A percentile compares a stretch with the other conserved stretches of the same genome.
Evolutionary conservation across 2,329 filamentous ascomycete genomes (phyloP).

Genomic region (Trichoderma harzianum): DNA sequence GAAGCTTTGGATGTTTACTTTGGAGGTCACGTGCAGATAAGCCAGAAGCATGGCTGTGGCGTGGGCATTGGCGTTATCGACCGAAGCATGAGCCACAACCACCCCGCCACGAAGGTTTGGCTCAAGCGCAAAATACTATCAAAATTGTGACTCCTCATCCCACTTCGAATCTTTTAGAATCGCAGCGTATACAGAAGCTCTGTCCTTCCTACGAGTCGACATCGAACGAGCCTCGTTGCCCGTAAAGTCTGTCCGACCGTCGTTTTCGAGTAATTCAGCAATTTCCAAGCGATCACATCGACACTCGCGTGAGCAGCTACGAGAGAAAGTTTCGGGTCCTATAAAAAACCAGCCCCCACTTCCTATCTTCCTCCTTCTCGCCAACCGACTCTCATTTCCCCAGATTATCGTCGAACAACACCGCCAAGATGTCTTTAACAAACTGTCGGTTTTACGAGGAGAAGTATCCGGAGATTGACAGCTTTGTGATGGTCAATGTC

Average conservation of each 20-base stretch:
- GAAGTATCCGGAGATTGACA: constrained; percentile 92
- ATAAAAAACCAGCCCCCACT: constrained; percentile 30
- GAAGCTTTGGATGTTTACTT: constrained; percentile 37
- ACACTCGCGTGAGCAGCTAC: constrained; percentile 10
- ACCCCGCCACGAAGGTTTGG: constrained; percentile 40
- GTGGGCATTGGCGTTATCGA: background rate
- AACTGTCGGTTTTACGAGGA: constrained; percentile 98
- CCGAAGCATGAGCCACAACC: constrained; percentile 27
- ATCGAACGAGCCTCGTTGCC: background rate
- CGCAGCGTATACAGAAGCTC: background rate
- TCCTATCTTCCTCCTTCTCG: constrained; percentile 23
- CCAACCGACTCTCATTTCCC: constrained; percentile 9
- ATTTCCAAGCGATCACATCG: background rate
- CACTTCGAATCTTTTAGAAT: constrained; percentile 13
- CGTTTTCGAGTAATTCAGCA: background rate
- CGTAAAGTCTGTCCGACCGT: background rate
- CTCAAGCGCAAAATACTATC: constrained; percentile 37
- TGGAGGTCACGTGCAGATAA: constrained; percentile 36
- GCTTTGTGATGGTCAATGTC: constrained; percentile 99
- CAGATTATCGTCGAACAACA: constrained; percentile 23
- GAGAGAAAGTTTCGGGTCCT: constrained; percentile 6
- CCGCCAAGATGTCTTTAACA: constrained; percentile 83
- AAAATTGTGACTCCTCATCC: constrained; percentile 43
- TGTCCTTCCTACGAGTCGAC: background rate
- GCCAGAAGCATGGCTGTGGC: constrained; percentile 15